Percentiles rank a stretch among this genome's conserved stretches.
Conservation (phyloP, 2,329 filamentous ascomycete species). For the Thielaviopsis ethacetica region DNA sequence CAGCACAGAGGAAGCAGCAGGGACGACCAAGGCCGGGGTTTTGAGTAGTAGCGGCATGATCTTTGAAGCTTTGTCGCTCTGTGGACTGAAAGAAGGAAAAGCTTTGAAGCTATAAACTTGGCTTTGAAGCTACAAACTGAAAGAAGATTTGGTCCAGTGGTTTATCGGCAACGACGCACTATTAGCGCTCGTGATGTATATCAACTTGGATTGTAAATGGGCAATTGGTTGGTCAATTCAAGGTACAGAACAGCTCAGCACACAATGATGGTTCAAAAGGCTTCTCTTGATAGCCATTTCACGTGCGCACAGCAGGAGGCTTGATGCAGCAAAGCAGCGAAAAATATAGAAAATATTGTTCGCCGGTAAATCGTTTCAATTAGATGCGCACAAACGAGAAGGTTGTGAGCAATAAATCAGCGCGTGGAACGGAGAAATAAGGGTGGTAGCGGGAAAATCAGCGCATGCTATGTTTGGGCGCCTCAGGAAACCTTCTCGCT, state of each 20-base stretch:
- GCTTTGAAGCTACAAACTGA: not conserved
- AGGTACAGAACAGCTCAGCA: constrained; percentile 5
- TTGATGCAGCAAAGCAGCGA: no score
- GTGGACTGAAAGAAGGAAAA: no score
- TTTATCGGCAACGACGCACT: not conserved
- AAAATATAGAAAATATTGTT: no score
- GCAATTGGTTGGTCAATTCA: not conserved
- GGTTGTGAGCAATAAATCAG: constrained; percentile 3
- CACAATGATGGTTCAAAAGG: constrained; percentile 2
- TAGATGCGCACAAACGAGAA: constrained; percentile 1
- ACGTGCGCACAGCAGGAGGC: not conserved
- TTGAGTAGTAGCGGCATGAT: not conserved
- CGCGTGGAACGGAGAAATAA: not conserved
- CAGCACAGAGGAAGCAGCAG: not conserved
- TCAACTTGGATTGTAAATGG: not conserved
- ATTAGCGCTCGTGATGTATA: no score
- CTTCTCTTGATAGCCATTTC: not conserved
- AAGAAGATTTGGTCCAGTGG: not conserved
- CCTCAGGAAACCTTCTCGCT: not conserved
- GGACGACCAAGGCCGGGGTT: not conserved
- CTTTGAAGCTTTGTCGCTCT: not conserved
- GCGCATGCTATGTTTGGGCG: not conserved
- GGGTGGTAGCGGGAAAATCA: not conserved
- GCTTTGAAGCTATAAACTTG: no score
- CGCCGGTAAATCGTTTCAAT: no score